Evolutionary conservation across 495 filamentous ascomycete species (phyloP).

Genomic region (Talaromyces wortmannii): DNA sequence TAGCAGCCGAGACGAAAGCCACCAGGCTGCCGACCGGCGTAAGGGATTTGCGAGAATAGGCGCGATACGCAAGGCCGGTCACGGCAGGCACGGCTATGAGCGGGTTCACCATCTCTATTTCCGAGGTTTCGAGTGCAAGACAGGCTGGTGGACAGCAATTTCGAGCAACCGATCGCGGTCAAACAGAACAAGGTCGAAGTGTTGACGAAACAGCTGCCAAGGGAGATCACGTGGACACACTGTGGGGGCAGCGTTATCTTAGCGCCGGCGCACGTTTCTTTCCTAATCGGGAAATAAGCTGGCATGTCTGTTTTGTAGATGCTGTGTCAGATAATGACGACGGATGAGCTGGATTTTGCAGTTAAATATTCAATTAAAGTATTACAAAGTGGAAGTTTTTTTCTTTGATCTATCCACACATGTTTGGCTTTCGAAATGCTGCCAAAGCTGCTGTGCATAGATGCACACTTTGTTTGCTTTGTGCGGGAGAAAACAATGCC

Average conservation of each 20-base stretch:
- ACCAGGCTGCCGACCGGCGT: conserved; percentile 64
- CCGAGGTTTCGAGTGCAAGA: not conserved
- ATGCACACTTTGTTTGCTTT: too few relatives aligned
- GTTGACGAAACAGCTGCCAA: not conserved
- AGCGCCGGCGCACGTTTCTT: not conserved
- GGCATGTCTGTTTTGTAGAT: not conserved
- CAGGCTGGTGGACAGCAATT: not conserved
- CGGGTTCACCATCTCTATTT: conserved; percentile 52
- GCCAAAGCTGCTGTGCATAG: too few relatives aligned
- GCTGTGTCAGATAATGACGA: not conserved
- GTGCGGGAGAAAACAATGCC: too few relatives aligned
- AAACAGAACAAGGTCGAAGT: not conserved
- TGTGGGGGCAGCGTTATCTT: not conserved
- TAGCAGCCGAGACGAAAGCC: conserved; percentile 63
- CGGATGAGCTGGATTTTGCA: not conserved
- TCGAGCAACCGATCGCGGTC: not conserved
- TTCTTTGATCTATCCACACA: too few relatives aligned
- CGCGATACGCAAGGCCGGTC: conserved; percentile 57
- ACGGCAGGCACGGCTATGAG: conserved; percentile 62
- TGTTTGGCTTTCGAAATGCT: too few relatives aligned
- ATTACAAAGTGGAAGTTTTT: too few relatives aligned
- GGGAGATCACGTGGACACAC: not conserved
- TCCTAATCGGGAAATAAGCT: not conserved
- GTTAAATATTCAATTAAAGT: not conserved
- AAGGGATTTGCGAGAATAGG: conserved; percentile 65